Evolutionary conservation across 2,329 filamentous ascomycete genomes (phyloP), one percentile per base, ranked within the genome.

Genomic region (Pseudopyricularia cyperi): DNA sequence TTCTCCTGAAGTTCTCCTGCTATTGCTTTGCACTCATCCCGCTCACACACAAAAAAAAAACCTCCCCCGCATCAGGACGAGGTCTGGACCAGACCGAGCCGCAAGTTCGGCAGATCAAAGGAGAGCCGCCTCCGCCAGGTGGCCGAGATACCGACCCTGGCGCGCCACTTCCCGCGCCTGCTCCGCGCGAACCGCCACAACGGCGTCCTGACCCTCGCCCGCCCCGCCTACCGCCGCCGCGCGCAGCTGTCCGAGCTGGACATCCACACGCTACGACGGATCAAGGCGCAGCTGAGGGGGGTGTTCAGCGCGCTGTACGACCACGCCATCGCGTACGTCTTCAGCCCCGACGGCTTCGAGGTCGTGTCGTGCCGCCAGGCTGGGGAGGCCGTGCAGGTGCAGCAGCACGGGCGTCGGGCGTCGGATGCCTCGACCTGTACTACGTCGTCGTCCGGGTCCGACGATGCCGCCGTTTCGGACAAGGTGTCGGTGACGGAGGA

Each of bases 81-180:
- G 24, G 50, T 51, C 26, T 51, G 50, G 50, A 51, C 50, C 5
- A 17, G 50, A 26, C 50, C 50, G 5, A 46, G 37, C 19, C 50
- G 50, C 9, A 51, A 51, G 19, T 51, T 51, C 26, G 50, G 50
- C 5, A 37, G 50, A 6, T 51, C 50, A n/a, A 51, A 51, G 30
- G 50, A 46, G 5, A 39, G 50, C 19, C 50, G 50, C 3, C 50
- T 51, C n/a, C 50, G 39, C 6, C 50, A 51, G 37, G 50, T 51
- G 17, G 37, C 37, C 28, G 39, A 51, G 28, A 51, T 51, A 28
- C 50, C 50, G 24, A 15, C 17, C 8, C 50, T 51, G 39, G 50
- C 39, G 50, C 50, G 39, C n/a, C 39, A 51, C 39, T 51, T 51
- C 50, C 50, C 50, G 19, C 50, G 50, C 28, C 50, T 51, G 7